Evolutionary conservation across 352 stramenopile species (phyloP), one percentile per base, ranked within the genome.

Genomic region (Phytophthora sp.): DNA sequence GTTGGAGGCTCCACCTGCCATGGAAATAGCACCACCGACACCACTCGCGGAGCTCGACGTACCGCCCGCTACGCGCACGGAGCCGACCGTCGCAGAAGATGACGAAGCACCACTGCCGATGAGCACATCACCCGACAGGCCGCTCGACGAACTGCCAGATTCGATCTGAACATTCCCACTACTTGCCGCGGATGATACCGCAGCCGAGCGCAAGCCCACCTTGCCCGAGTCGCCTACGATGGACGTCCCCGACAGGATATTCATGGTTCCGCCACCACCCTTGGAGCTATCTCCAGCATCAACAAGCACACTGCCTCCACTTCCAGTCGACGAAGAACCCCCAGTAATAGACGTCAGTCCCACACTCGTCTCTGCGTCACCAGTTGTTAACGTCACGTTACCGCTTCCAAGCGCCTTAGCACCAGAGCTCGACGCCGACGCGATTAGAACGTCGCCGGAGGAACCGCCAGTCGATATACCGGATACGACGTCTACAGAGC

Each of bases 81-180:
- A 35, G 8, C 57, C 57, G 20, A 66, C 57, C 23, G 39, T 26
- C 20, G 57, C 36, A 41, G 57, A 65, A 57, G 59, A 47, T 30
- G 33, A 7, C 57, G 51, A 63, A 35, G 49, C 63, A 24, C 63
- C 63, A 58, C 63, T 62, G 38, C 31, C 36, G 27, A 69, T 27
- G 30, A 63, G 20, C 27, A 66, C 47, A 38, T 66, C 51, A 18
- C 61, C 61, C n/a, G 61, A 63, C 35, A 39, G 21, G 30, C 51
- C 52, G 26, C 30, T 44, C n/a, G 47, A 66, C 20, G 61, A 69
- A 7, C 46, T 51, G 35, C 51, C 61, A 12, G 52, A 62, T 24
- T 55, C 51, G 45, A 60, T 69, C 49, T 59, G 33, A 33, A 74
- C 52, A 8, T 45, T 31, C 2, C 66, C 67, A 49, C 57, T 76